Percentiles rank a stretch among this genome's conserved stretches.
Evolutionary conservation across 2,329 filamentous ascomycete species (phyloP).

Genomic region (Sporothrix euskadiensis): DNA sequence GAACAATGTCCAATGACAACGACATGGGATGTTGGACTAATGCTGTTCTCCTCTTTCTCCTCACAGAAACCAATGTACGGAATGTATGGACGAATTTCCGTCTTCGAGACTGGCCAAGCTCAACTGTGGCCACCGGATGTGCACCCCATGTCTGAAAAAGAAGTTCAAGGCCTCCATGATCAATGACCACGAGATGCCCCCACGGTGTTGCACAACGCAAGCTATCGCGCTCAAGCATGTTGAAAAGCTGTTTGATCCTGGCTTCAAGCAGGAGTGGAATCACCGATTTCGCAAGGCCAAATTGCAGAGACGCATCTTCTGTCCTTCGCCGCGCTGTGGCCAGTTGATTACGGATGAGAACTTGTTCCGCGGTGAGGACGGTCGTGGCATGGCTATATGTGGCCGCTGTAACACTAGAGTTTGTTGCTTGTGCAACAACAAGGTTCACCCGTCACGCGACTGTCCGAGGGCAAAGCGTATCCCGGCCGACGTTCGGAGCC

Average conservation of each 20-base stretch:
- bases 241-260: conserved; percentile 68
- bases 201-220: conserved; percentile 72
- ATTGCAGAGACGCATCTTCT: conserved; percentile 74
- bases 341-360: conserved; percentile 76
- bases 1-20: not conserved
- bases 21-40: not conserved
- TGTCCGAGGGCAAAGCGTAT: conserved; percentile 70
- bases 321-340: conserved; percentile 70
- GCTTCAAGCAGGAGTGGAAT: conserved; percentile 80
- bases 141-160: conserved; percentile 70
- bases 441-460: conserved; percentile 67
- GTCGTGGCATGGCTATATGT: conserved; percentile 69
- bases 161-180: conserved; percentile 74
- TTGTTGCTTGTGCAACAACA: conserved; percentile 71
- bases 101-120: conserved; percentile 67
- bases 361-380: conserved; percentile 58
- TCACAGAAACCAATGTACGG: conserved; percentile 67
- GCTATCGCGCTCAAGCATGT: conserved; percentile 76
- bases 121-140: conserved; percentile 79
- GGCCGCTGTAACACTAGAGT: conserved; percentile 70
- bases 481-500: conserved; percentile 68
- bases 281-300: conserved; percentile 76
- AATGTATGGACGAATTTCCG: conserved; percentile 69
- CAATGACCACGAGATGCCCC: conserved; percentile 81
- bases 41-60: not conserved